These are phyloP conservation scores for Proliferodiscus dingleyae DNA, from an alignment of 2,329 filamentous ascomycete genomes.

Conservation along the genomic window DNA sequence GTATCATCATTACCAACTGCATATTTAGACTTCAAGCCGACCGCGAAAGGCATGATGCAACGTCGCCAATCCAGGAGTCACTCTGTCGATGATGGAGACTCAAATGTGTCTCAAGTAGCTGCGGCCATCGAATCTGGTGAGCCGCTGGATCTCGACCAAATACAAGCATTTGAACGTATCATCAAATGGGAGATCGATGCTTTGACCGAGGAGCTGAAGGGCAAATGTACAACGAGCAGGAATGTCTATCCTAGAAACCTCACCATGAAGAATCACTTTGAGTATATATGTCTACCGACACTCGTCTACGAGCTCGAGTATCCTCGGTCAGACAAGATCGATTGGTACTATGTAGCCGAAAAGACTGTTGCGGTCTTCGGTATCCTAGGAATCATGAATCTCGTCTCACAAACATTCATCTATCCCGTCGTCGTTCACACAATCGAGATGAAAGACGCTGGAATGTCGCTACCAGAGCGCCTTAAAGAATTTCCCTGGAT, in stretches of 20 bases:
- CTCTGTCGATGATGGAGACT: constrained; percentile 17
- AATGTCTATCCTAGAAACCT: constrained; percentile 66
- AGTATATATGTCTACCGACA: constrained; percentile 71
- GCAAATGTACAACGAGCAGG: constrained; percentile 46
- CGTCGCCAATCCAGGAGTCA: constrained; percentile 35
- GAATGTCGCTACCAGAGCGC: constrained; percentile 54
- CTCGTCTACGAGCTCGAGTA: constrained; percentile 77
- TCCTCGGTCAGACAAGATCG: constrained; percentile 62
- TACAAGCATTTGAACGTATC: constrained; percentile 58
- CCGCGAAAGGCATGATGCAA: constrained; percentile 37
- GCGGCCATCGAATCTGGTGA: constrained; percentile 55
- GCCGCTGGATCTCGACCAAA: constrained; percentile 57
- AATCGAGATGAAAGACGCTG: constrained; percentile 61
- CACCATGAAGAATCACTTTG: constrained; percentile 58
- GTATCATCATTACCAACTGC: constrained; percentile 41
- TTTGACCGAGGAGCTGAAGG: constrained; percentile 56
- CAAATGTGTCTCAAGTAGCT: constrained; percentile 57
- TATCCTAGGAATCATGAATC: constrained; percentile 72
- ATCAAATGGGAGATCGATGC: constrained; percentile 57
- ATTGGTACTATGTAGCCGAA: constrained; percentile 71
- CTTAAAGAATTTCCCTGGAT: constrained; percentile 69
- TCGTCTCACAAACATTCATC: constrained; percentile 71
- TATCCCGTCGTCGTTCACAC: constrained; percentile 69
- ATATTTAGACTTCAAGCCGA: constrained; percentile 40
- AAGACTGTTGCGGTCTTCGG: constrained; percentile 67